Percentiles rank a stretch among this genome's conserved stretches.
These are phyloP conservation scores for Phanerodontia chrysosporium DNA, from an alignment of 768 basidiomycete genomes.

Conservation along the genomic window DNA sequence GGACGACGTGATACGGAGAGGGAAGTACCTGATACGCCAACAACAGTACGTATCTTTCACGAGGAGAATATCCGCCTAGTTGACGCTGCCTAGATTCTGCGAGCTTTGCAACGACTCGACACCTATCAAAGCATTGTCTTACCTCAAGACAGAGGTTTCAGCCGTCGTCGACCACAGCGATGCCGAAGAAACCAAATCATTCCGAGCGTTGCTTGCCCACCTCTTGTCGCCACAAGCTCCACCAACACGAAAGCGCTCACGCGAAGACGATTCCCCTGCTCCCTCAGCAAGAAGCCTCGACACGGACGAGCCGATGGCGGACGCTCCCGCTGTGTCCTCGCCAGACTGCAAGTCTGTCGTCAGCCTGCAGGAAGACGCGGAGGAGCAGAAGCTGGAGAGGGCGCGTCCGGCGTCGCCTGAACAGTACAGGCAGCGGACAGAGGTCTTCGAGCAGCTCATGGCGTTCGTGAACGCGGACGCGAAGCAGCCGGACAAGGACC, in stretches of 20 bases:
- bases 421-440: conserved; percentile 59
- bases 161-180: conserved; percentile 68
- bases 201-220: conserved; percentile 63
- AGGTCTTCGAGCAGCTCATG: conserved; percentile 66
- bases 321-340: neutral
- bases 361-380: conserved; percentile 26
- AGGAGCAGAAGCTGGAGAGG: conserved; percentile 18
- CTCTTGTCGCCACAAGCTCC: conserved; percentile 38
- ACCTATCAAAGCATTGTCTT: conserved; percentile 61
- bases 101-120: conserved; percentile 70
- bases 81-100: conserved; percentile 51
- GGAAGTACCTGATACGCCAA: conserved; percentile 58
- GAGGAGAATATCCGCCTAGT: neutral
- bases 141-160: conserved; percentile 67
- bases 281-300: neutral
- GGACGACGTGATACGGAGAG: conserved; percentile 61
- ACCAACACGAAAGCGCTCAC: neutral
- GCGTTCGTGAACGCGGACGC: conserved; percentile 56
- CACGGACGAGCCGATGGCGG: neutral
- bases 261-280: neutral
- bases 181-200: conserved; percentile 53
- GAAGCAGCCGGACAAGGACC: conserved; percentile 62
- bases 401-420: conserved; percentile 35
- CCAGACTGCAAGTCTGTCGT: neutral
- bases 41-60: conserved; percentile 56